Evolutionary conservation across 129 eudicot genomes (phyloP).

Genomic region (Kitagawia praeruptora): DNA sequence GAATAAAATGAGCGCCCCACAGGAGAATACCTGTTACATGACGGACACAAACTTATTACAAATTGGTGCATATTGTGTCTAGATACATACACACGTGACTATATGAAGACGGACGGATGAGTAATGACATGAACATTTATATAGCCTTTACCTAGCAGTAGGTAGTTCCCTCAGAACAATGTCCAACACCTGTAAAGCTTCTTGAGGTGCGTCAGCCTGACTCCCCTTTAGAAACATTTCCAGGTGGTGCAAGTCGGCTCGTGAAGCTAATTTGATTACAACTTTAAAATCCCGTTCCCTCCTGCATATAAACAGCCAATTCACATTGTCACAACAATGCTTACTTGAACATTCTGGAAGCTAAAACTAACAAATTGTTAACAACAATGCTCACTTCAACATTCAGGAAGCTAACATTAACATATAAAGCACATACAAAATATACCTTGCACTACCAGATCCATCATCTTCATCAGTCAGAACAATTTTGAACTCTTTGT

Average conservation of each 20-base stretch:
- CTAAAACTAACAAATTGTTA: background rate
- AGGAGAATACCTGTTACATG: constrained; percentile 51
- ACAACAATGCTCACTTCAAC: background rate
- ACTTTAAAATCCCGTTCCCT: constrained; percentile 76
- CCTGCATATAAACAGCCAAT: constrained; percentile 27
- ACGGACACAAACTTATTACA: background rate
- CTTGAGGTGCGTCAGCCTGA: constrained; percentile 96
- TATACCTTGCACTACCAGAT: constrained; percentile 58
- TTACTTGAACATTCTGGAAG: background rate
- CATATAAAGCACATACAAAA: background rate
- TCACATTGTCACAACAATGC: background rate
- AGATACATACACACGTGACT: background rate
- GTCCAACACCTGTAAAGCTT: constrained; percentile 92
- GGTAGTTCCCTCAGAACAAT: constrained; percentile 92
- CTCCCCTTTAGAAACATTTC: constrained; percentile 75
- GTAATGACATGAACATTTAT: background rate
- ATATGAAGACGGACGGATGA: background rate
- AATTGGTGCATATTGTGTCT: background rate
- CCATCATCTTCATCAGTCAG: constrained; percentile 92
- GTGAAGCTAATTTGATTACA: constrained; percentile 85
- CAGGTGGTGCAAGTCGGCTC: constrained; percentile 81
- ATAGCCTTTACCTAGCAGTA: constrained; percentile 43
- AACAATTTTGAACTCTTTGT: constrained; percentile 64
- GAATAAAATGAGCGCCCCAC: constrained; percentile 86
- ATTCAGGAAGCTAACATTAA: background rate